Percentiles rank a stretch among this genome's conserved stretches.
Evolutionary conservation across 2,329 filamentous ascomycete genomes (phyloP).

Genomic region (Camillea tinctor): DNA sequence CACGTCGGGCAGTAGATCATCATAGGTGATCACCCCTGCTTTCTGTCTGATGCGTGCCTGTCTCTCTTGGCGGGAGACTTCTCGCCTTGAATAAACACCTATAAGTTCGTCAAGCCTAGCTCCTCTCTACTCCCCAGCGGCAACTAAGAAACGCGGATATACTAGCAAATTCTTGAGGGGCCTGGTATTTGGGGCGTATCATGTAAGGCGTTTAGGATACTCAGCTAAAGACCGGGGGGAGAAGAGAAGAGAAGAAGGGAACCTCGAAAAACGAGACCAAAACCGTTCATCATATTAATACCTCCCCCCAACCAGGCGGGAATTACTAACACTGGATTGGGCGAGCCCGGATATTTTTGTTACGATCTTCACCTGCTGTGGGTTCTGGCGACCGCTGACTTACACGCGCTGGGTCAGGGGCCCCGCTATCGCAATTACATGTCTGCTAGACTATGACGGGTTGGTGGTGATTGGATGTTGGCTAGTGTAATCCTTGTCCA

Average conservation of each 20-base stretch:
- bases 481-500: background rate
- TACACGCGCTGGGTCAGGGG: background rate
- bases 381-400: background rate
- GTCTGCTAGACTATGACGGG: no score
- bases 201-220: no score
- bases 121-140: no score
- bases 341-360: background rate
- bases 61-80: background rate
- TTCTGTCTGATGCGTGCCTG: background rate
- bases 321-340: background rate
- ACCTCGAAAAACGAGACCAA: background rate
- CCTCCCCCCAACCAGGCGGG: background rate
- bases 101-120: no score
- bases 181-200: no score
- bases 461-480: background rate
- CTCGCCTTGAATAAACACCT: no score
- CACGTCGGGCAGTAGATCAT: background rate
- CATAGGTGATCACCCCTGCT: background rate
- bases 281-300: background rate
- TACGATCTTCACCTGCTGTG: background rate
- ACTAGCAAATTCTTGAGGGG: no score
- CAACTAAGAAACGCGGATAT: no score
- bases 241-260: no score
- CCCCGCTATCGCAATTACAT: no score
- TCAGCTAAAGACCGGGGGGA: no score